A percentile compares a stretch with the other conserved stretches of the same genome.
phyloP scores from a whole-genome alignment of 768 basidiomycete species.

The Candolleomyces eurysporus region DNA sequence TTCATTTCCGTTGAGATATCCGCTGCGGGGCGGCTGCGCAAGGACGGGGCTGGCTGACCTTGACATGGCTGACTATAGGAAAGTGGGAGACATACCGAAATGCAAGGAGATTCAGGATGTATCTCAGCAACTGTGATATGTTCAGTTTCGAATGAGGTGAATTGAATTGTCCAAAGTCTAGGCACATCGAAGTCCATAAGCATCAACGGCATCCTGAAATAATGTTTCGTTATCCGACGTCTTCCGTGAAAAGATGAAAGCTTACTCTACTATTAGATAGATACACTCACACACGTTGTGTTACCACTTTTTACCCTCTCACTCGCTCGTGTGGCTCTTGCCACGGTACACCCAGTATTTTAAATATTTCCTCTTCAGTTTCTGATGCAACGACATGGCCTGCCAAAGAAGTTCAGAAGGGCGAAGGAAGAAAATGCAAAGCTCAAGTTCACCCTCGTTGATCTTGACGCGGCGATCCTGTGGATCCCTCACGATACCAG shows the following conservation, averaged over 20 bases:
- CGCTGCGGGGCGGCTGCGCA: no score
- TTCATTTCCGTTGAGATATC: no score
- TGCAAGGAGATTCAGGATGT: no score
- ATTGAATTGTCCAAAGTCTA: no score
- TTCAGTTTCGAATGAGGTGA: no score
- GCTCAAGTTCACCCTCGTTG: constrained; percentile 43
- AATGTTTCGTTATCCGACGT: no score
- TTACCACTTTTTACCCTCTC: constrained; percentile 28
- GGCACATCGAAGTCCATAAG: no score
- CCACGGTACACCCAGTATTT: constrained; percentile 76
- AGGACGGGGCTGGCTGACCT: no score
- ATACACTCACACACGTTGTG: neutral
- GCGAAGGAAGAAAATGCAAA: neutral
- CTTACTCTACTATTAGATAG: neutral
- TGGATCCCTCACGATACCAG: constrained; percentile 69
- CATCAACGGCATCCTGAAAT: no score
- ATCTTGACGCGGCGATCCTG: constrained; percentile 59
- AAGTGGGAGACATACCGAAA: no score
- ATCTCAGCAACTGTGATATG: no score
- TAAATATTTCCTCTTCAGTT: constrained; percentile 86
- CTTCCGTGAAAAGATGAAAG: neutral
- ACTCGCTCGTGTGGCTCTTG: constrained; percentile 78
- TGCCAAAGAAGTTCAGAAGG: constrained; percentile 19
- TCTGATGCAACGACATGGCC: constrained; percentile 74
- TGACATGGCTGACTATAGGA: no score